Conservation (phyloP, 805 yeast genomes). For the Metschnikowia continentalis region DNA sequence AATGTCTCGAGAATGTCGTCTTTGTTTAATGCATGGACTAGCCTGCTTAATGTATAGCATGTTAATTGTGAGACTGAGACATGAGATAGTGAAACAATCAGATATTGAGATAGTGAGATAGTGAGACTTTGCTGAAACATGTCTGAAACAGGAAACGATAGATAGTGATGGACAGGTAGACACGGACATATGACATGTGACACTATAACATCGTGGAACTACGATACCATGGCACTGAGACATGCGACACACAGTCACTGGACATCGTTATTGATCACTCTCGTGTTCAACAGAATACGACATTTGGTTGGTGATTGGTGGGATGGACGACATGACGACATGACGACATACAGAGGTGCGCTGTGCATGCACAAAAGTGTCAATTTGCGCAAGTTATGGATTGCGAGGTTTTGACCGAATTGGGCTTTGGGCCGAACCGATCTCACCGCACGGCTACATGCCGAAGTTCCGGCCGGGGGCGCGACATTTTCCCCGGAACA, state of each 20-base stretch:
- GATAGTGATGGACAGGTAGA: too few relatives aligned
- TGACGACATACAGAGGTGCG: background rate
- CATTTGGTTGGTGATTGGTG: background rate
- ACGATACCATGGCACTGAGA: too few relatives aligned
- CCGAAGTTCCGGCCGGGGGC: slow-evolving; percentile 2
- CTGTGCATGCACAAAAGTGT: slow-evolving; percentile 4
- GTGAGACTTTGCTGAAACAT: too few relatives aligned
- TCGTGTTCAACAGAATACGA: background rate
- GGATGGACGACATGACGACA: background rate
- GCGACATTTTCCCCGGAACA: slow-evolving; percentile 1
- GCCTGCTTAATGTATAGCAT: too few relatives aligned
- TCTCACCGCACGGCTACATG: background rate
- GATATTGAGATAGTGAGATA: too few relatives aligned
- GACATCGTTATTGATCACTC: background rate
- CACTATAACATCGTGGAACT: too few relatives aligned
- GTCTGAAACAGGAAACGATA: too few relatives aligned
- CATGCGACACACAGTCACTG: too few relatives aligned
- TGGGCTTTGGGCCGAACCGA: slow-evolving; percentile 1
- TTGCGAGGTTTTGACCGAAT: slow-evolving; percentile 1
- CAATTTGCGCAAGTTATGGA: background rate
- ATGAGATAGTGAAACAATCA: too few relatives aligned
- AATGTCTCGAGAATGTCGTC: background rate
- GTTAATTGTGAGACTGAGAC: too few relatives aligned
- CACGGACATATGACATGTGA: too few relatives aligned
- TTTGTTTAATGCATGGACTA: background rate